Percentiles rank a stretch among this genome's conserved stretches.
Conservation (phyloP, 495 filamentous ascomycete genomes). For the Penicillium pancosmium region DNA sequence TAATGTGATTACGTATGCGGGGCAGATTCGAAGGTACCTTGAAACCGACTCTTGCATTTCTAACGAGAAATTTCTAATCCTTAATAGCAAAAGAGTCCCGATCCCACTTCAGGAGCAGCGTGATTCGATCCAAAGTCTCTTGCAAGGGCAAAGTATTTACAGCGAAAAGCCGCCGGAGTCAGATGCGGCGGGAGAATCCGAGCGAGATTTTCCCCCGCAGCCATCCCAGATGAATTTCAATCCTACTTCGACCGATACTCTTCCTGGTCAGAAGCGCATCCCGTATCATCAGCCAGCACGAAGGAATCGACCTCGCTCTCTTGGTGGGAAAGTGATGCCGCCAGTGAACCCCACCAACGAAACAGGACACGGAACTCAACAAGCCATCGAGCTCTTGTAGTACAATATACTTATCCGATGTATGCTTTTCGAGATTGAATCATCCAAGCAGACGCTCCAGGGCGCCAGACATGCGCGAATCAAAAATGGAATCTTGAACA, state of each 20-base stretch:
- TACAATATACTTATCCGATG: slow-evolving; percentile 14
- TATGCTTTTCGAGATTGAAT: slow-evolving; percentile 19
- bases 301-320: no score
- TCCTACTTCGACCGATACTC: no score
- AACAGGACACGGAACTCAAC: background rate
- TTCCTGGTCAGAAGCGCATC: no score
- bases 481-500: slow-evolving; percentile 15
- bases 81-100: slow-evolving; percentile 7
- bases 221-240: no score
- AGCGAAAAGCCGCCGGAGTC: background rate
- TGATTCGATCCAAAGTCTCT: slow-evolving; percentile 8
- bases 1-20: slow-evolving; percentile 40
- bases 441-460: slow-evolving; percentile 14
- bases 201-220: background rate
- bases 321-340: background rate
- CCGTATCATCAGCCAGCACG: no score
- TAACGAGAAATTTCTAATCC: background rate
- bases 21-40: slow-evolving; percentile 23
- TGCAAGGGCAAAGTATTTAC: background rate
- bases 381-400: slow-evolving; percentile 5
- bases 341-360: background rate
- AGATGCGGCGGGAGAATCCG: background rate
- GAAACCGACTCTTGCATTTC: background rate
- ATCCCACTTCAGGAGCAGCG: slow-evolving; percentile 14
- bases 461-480: slow-evolving; percentile 10